Base-by-base conservation (phyloP, 1,284 basidiomycete species). In the Inonotus obliquus region DNA sequence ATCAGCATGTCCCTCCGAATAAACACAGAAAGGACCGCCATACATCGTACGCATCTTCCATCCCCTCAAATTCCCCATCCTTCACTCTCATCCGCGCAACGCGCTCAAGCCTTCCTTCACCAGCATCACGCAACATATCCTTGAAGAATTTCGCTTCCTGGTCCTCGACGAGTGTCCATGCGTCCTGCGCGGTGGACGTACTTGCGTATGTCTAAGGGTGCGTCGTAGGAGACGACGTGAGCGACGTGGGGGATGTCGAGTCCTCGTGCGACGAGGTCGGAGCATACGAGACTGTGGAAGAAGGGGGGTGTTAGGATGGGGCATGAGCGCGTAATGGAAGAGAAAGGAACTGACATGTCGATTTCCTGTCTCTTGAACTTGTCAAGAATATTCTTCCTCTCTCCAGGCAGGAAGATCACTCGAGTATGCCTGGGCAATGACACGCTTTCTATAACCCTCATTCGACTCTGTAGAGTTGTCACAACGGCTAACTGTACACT, bases 151-250 rank as follows among this genome's bases (percentile, higher is more conserved):
- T 49, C 61, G 91, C 93, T 82, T 98, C 96, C 73, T 97, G 96
- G 71, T 94, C 92, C 76, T 99, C 96, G 3, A 98, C 92, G 65
- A 99, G 75, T 2, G 91, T 92, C 95, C 95, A 99, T 0, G 94
- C 94, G 82, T 19, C 96, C 96, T 0, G 95, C 95, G 53, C 96
- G 88, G 73, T 99, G 96, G 19, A 99, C 92, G 70, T 99, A 98
- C 74, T 98, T 98, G 55, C 93, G 85, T 83, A 97, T 92, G 71
- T 98, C 96, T n/a, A 98, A 82, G 1, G 96, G 96, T 2, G 87
- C 87, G 73, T 98, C 96, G 74, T 98, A 98, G 66, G 87, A 94
- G 44, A 99, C 83, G 32, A 98, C 96, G 74, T 98, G 91, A 11
- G 86, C 84, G 49, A 98, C 94, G 63, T 92, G 84, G 55, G 88